Base-by-base conservation (phyloP, 352 stramenopile genomes). In the Peronospora destructor region DNA sequence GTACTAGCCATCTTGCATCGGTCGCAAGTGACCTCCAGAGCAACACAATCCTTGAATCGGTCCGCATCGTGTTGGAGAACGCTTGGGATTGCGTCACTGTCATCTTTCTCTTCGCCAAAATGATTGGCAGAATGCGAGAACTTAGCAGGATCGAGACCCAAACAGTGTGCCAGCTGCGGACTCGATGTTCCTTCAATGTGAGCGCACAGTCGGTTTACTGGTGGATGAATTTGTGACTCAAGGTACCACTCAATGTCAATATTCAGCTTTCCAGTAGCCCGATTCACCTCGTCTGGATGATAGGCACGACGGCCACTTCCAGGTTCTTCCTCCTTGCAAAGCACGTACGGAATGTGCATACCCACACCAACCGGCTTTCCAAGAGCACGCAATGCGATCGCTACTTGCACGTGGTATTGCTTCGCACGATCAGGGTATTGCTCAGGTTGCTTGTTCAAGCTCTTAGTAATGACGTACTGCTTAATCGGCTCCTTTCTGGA, bases 401-500 rank as follows among this genome's bases (percentile, higher is more conserved):
- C 97, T 7, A 99, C 97, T 68, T 98, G 88, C 2, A 99, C 85
- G 67, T 99, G 97, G 51, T 89, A 87, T 61, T 98, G 90, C 51
- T 92, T 94, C 45, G 97, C 98, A 14, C 79, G 84, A 80, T 99
- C 95, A 4, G 96, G 94, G 55, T 98, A 97, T 53, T 99, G 92
- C 61, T 98, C 95, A 5, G 96, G 96, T 51, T 96, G 87, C 61
- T 99, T 99, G 84, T 98, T 99, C 17, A 99, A 75, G 26, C 94
- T 97, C 75, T 99, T 99, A 12, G 96, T 99, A 59, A 99, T 99
- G 16, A 98, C 84, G 66, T 97, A 99, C 71, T 99, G 94, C 33
- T 96, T 86, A 26, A 99, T 76, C 3, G 85, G 76, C 29, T 99
- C 73, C 10, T 97, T 83, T n/a, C 85, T 90, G 1, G 75, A 85